Base-by-base conservation (phyloP, 768 basidiomycete species). In the Calvatia gigantea region DNA sequence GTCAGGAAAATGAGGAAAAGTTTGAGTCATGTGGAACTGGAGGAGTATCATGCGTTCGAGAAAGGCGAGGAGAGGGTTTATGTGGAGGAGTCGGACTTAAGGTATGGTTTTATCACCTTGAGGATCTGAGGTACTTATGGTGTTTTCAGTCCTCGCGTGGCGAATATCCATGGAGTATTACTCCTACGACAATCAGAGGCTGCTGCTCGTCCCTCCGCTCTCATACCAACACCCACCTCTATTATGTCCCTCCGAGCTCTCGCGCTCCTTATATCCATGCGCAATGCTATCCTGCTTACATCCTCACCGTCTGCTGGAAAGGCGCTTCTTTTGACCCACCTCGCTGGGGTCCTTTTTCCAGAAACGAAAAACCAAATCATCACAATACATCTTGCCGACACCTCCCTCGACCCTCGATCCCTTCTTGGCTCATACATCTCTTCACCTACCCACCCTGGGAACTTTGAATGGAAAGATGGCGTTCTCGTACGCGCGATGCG, bases 391-490 rank as follows among this genome's bases (percentile, higher is more conserved):
- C 84, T 98, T 23, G 92, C 94, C 5, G 97, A 98, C 62, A 96
- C 94, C 0, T 96, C 96, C 2, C 78, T 99, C 42, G 96, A 99
- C 65, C 88, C 95, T 28, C 89, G 96, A 21, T 88, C 94, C 0
- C 79, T 99, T 4, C 80, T 99, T 39, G 96, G 97, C 4, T 94
- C 93, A 2, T 96, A 98, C 57, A 76, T 93, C 2, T 96, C 96
- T 1, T 97, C 96, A 0, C 77, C 87, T 0, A 84, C 80, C 1
- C 81, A 81, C 23, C 86, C 93, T 0, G 96, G 96, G 4, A 85
- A 83, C 2, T 99, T 99, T 62, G 92, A 96, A 62, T 99, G 95
- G 91, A 91, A 89, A 70, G 94, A 98, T 60, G 97, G 97, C 5
- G 87, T 94, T 0, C 76, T 99, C 32, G 86, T 95, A 8, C 87